Base-by-base conservation (phyloP, 2,329 filamentous ascomycete species). In the Pseudopyrenochaeta lycopersici region DNA sequence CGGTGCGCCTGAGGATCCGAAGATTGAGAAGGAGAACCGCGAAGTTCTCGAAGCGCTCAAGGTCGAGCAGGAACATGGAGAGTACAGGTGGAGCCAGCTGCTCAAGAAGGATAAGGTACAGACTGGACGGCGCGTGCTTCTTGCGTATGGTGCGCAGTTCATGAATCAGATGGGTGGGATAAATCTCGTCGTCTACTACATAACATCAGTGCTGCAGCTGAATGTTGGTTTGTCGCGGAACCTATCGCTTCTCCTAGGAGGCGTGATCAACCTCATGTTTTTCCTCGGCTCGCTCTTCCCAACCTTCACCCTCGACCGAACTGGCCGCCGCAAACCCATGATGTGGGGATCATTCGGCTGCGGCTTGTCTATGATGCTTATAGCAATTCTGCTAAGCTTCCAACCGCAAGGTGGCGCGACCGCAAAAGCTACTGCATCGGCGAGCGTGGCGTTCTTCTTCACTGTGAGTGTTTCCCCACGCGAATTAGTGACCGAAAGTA, bases 11-110 rank as follows among this genome's bases (percentile, higher is more conserved):
- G 80, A 86, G 33, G 80, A 83, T 56, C 74, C 74, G 75, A 31
- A 82, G 85, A 86, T 86, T 67, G 71, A 68, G 2, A 78, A 82
- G 49, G 65, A 81, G 9, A 85, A 89, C 29, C 40, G 44, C 9
- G 64, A 77, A 7, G 75, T 78, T 9, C 60, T 78, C 1, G 70
- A 74, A 29, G 72, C 74, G 0, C 42, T 78, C 5, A 68, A 65
- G 29, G 40, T 77, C 1, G 76, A 78, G 47, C 58, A 71, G 49
- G 67, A 71, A 50, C 64, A 75, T 43, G 74, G 76, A 30, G 74
- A 75, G 57, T 77, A 77, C 51, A 60, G 52, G 10, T 78, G 76
- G 76, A 63, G 65, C 9, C 66, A 76, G 33, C 61, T 79, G 1
- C 66, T 79, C 46, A 77, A 74, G 56, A 64, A 59, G 6, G 77